These are phyloP conservation scores for Macrophomina phaseolina DNA, from an alignment of 2,329 filamentous ascomycete species.

Conservation along the genomic window DNA sequence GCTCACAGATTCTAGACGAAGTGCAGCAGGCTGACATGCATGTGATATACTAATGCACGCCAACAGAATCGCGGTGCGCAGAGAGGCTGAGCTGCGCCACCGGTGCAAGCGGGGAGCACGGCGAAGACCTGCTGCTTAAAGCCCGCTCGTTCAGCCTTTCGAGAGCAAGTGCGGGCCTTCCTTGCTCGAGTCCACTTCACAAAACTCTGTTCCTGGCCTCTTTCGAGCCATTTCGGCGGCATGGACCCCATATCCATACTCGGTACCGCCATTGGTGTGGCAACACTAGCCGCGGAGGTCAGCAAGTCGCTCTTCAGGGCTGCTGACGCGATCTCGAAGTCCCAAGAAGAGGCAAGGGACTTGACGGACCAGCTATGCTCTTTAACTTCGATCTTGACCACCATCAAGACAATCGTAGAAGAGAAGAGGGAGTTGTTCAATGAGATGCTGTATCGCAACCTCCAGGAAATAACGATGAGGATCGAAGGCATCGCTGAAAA, in stretches of 20 bases:
- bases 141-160: neutral
- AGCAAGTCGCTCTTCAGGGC: neutral
- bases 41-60: neutral
- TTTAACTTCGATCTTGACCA: neutral
- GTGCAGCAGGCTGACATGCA: neutral
- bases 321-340: neutral
- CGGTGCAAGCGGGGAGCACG: neutral
- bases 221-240: neutral
- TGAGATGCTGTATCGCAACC: neutral
- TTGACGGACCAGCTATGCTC: neutral
- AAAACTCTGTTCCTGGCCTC: no score
- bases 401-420: neutral
- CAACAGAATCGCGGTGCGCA: neutral
- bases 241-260: neutral
- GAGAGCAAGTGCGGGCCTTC: neutral
- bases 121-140: neutral
- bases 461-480: neutral
- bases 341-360: neutral
- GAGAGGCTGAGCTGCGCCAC: slow-evolving; percentile 5
- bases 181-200: neutral
- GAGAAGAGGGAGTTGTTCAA: neutral
- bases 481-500: neutral
- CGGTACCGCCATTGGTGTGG: neutral
- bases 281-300: neutral
- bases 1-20: neutral